Evolutionary conservation across 2,329 filamentous ascomycete genomes (phyloP).

Genomic region (Epichloe brachyelytri): DNA sequence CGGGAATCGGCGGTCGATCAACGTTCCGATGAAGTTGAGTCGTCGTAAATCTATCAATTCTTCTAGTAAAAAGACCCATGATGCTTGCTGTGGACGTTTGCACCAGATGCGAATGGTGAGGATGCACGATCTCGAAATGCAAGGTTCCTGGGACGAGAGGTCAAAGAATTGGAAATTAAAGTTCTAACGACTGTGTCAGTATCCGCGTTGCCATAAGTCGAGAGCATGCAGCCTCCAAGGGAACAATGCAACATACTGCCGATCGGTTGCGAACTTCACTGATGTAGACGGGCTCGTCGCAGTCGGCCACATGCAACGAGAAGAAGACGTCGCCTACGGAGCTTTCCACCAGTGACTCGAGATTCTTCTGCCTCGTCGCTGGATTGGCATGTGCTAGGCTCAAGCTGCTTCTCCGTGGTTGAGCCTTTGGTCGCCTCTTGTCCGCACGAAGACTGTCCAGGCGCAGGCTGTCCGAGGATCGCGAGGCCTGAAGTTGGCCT

Average conservation of each 20-base stretch:
- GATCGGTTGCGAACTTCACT: slow-evolving; percentile 68
- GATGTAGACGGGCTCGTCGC: slow-evolving; percentile 70
- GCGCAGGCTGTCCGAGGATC: slow-evolving; percentile 24
- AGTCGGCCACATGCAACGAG: slow-evolving; percentile 57
- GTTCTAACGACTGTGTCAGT: slow-evolving; percentile 36
- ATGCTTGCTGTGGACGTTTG: slow-evolving; percentile 35
- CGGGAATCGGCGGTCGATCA: slow-evolving; percentile 60
- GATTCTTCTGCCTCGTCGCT: slow-evolving; percentile 52
- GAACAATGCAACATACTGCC: slow-evolving; percentile 35
- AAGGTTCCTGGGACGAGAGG: slow-evolving; percentile 47
- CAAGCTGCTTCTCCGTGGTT: slow-evolving; percentile 34
- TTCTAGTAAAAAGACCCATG: slow-evolving; percentile 54
- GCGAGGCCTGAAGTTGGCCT: slow-evolving; percentile 39
- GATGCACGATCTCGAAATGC: slow-evolving; percentile 50
- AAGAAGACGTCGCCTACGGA: slow-evolving; percentile 83
- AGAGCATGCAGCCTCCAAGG: not conserved
- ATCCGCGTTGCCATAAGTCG: not conserved
- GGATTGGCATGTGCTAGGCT: slow-evolving; percentile 34
- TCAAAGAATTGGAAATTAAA: slow-evolving; percentile 84
- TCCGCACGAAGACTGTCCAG: slow-evolving; percentile 4
- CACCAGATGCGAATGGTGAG: slow-evolving; percentile 67
- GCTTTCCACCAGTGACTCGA: slow-evolving; percentile 59
- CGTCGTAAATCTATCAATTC: slow-evolving; percentile 57
- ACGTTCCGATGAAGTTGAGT: slow-evolving; percentile 65
- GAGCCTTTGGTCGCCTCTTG: slow-evolving; percentile 9